Percentiles rank a stretch among this genome's conserved stretches.
Conservation (phyloP, 768 basidiomycete genomes). For the Pleurotus tuoliensis region DNA sequence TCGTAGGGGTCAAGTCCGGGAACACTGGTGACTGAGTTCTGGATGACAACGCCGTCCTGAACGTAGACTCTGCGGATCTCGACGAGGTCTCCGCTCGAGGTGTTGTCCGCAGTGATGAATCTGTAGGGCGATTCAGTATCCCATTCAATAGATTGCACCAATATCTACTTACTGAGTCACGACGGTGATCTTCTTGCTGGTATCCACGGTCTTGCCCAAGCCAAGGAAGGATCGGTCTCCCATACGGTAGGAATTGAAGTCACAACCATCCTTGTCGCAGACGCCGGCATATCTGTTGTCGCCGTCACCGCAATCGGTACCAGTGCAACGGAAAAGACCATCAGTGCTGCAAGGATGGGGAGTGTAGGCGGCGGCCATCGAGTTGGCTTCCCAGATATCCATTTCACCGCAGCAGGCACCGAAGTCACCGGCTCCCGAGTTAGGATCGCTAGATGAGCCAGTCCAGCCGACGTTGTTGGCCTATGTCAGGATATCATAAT, state of each 20-base stretch:
- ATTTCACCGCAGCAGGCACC: slow-evolving; percentile 59
- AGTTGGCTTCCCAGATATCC: slow-evolving; percentile 61
- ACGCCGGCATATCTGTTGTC: slow-evolving; percentile 30
- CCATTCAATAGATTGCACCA: slow-evolving; percentile 18
- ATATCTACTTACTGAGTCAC: slow-evolving; percentile 44
- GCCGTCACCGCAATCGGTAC: slow-evolving; percentile 36
- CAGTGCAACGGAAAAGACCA: slow-evolving; percentile 39
- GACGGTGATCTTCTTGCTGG: slow-evolving; percentile 46
- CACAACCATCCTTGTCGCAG: slow-evolving; percentile 57
- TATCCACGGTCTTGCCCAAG: slow-evolving; percentile 45
- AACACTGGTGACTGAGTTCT: slow-evolving; percentile 45
- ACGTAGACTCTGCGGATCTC: slow-evolving; percentile 56
- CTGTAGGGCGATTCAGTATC: slow-evolving; percentile 36
- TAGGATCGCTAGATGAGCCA: slow-evolving; percentile 30
- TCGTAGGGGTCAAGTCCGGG: slow-evolving; percentile 35
- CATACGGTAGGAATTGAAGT: slow-evolving; percentile 62
- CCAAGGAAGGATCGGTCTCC: slow-evolving; percentile 46
- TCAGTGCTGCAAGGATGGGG: slow-evolving; percentile 44
- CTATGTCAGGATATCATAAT: slow-evolving; percentile 20
- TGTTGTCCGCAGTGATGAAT: slow-evolving; percentile 45
- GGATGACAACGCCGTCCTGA: slow-evolving; percentile 48
- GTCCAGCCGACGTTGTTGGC: slow-evolving; percentile 45
- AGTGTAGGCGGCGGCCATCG: slow-evolving; percentile 45
- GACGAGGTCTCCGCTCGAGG: slow-evolving; percentile 40
- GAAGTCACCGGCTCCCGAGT: slow-evolving; percentile 40